These are phyloP conservation scores for Daldinia grandis DNA, from an alignment of 495 filamentous ascomycete genomes.

Conservation along the genomic window DNA sequence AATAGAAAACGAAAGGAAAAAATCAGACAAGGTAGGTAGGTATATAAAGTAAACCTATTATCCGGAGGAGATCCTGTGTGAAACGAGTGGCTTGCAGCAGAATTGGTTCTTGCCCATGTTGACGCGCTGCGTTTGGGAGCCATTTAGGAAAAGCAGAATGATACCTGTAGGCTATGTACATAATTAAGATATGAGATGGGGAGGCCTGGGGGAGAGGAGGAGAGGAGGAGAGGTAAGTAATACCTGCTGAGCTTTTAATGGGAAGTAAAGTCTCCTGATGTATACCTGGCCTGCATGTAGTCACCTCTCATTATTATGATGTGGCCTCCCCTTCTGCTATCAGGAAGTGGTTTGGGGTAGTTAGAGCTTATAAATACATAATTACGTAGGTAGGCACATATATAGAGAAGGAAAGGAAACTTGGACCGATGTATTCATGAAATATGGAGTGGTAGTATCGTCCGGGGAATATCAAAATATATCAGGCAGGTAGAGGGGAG, in stretches of 20 bases:
- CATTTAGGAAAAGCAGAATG: constrained; percentile 24
- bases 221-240: neutral
- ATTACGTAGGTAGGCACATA: no score
- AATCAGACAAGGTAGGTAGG: neutral
- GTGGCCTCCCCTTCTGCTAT: neutral
- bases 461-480: neutral
- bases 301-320: neutral
- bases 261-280: neutral
- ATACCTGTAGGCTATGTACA: no score
- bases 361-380: neutral
- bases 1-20: no score
- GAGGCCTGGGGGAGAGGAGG: neutral
- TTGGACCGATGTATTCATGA: neutral
- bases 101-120: constrained; percentile 27
- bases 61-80: neutral
- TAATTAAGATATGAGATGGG: neutral
- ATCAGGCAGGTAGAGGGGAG: neutral
- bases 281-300: no score
- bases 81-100: constrained; percentile 2
- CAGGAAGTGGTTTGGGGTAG: neutral
- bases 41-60: neutral
- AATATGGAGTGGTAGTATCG: neutral
- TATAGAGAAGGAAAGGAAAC: constrained; percentile 4
- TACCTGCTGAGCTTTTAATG: neutral
- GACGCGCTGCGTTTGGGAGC: neutral